These are phyloP conservation scores for Paracoccidioides brasiliensis DNA, from an alignment of 2,329 filamentous ascomycete species.

Conservation along the genomic window DNA sequence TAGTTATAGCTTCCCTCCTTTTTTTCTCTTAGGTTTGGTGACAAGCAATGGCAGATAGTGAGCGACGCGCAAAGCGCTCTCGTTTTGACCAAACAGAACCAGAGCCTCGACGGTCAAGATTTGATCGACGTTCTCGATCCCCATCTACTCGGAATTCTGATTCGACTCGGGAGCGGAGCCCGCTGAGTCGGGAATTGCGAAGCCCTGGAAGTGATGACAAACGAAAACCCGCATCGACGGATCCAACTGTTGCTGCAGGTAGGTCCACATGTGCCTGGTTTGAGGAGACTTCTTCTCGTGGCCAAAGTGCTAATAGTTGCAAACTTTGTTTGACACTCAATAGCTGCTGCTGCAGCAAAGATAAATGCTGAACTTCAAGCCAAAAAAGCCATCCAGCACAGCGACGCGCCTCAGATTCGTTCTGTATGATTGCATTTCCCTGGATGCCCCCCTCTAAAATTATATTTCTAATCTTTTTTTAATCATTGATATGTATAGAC, in stretches of 20 bases:
- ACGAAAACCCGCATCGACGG: constrained; percentile 42
- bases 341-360: constrained; percentile 75
- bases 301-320: constrained; percentile 3
- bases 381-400: constrained; percentile 80
- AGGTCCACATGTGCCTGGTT: constrained; percentile 16
- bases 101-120: constrained; percentile 68
- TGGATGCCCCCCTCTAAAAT: background rate
- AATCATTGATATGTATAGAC: constrained; percentile 21
- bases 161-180: constrained; percentile 65
- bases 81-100: constrained; percentile 89
- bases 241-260: constrained; percentile 63
- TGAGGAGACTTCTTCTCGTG: background rate
- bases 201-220: constrained; percentile 34
- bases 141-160: constrained; percentile 57
- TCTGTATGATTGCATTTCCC: constrained; percentile 34
- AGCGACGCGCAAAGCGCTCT: constrained; percentile 67
- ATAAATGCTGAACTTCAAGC: constrained; percentile 75
- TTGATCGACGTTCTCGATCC: constrained; percentile 84
- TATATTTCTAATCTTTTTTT: background rate
- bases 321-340: constrained; percentile 14
- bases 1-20: background rate
- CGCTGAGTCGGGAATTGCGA: constrained; percentile 43
- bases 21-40: background rate
- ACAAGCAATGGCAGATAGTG: constrained; percentile 46
- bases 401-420: constrained; percentile 71